Evolutionary conservation across 257 asterid species (phyloP), one percentile per base, ranked within the genome.

Genomic region (Striga asiatica): DNA sequence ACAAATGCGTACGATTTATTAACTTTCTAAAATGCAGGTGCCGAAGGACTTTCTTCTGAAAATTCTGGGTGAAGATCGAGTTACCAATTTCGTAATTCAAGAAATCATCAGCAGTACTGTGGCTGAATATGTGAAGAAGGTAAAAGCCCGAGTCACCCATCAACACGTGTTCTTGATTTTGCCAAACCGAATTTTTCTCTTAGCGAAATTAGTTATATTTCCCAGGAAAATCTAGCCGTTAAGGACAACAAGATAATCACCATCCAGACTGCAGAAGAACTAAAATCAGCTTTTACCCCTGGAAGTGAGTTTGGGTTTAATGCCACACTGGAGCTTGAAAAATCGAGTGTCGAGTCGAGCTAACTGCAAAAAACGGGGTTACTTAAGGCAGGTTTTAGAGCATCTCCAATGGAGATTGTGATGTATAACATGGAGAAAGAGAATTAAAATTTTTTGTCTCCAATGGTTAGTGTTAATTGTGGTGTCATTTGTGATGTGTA

Each of bases 1-100:
- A 35, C 12, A 13, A 23, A 47, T 20, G 3, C 13, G 7, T n/a
- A 24, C 6, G 4, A 35, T 4, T 25, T 16, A 38, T 32, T 41
- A 23, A 50, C 9, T 41, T 41, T 3, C n/a, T 41, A 19, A 43
- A 70, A 42, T 62, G 78, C 66, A 86, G 93, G 82, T 88, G 43
- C 97, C 97, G 0, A 75, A 60, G 75, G 91, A 80, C 3, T 82
- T 84, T 70, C 74, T 84, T 61, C 69, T 82, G 47, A 77, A 73
- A 62, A 84, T 88, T 59, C 80, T 88, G 23, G 95, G 97, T 27
- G 84, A 82, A 78, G 84, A 74, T 17, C 81, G 83, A 22, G 94
- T 88, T 22, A 76, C 78, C 27, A 82, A 71, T 9, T 88, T 82
- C 39, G 88, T 78, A 6, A 73, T 88, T 61, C 81, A 76, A 71